Evolutionary conservation across 441 rosid species (phyloP).

Genomic region (Flueggea neowawraea): DNA sequence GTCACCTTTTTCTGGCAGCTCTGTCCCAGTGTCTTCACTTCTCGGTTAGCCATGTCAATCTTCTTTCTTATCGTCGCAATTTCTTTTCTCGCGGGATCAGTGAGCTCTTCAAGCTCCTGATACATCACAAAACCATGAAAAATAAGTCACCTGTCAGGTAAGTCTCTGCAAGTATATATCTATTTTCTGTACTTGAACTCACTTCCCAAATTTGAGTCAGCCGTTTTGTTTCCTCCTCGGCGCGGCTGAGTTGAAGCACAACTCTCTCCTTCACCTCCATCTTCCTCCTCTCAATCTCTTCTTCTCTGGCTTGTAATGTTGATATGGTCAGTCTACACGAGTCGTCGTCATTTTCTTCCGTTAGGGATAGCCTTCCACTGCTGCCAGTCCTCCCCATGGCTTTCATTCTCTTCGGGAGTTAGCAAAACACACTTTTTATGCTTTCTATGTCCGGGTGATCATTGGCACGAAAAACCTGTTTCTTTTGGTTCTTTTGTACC

Average conservation of each 20-base stretch:
- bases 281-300: conserved; percentile 78
- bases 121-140: not conserved
- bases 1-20: conserved; percentile 84
- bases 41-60: conserved; percentile 64
- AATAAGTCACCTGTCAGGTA: not conserved
- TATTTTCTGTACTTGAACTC: conserved; percentile 11
- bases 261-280: conserved; percentile 64
- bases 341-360: conserved; percentile 49
- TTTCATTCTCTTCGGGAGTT: conserved; percentile 16
- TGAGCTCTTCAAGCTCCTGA: conserved; percentile 70
- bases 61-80: conserved; percentile 62
- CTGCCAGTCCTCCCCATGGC: conserved; percentile 27
- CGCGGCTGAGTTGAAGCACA: conserved; percentile 61
- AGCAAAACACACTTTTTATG: not conserved
- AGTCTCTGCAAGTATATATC: not conserved
- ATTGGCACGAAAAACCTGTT: not conserved
- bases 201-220: conserved; percentile 73
- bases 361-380: conserved; percentile 37
- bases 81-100: conserved; percentile 86
- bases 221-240: conserved; percentile 78
- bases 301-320: conserved; percentile 67
- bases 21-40: conserved; percentile 71
- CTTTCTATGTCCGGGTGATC: not conserved
- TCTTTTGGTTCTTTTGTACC: conserved; percentile 1
- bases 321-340: conserved; percentile 47